Evolutionary conservation across 2,329 filamentous ascomycete genomes (phyloP), one percentile per base, ranked within the genome.

Genomic region (Coniochaeta ligniaria): DNA sequence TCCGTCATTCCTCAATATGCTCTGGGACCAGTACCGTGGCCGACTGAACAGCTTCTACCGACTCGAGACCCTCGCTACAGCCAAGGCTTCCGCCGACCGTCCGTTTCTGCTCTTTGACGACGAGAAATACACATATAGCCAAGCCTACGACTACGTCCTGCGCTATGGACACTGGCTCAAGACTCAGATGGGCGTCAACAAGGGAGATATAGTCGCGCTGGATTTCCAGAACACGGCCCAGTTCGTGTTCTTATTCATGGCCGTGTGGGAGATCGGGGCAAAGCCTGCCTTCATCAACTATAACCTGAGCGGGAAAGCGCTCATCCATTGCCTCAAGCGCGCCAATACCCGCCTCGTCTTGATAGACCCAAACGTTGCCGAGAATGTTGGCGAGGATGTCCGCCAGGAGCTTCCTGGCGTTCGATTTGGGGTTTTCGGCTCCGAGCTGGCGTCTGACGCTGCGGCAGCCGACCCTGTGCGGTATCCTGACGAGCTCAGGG

Each of bases 211-310:
- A 36, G 88, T 96, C 20, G 91, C 90, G 9, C 80, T 96, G 66
- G 83, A 95, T 72, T 90, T 91, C 66, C 87, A 89, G 74, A 96
- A 96, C 71, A 90, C 86, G 45, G 86, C 91, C n/a, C 81, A 82
- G 3, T 94, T 92, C 68, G 69, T 94, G 31, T 90, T 93, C 70
- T 64, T 96, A 9, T 84, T 87, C 80, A 78, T 93, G 60, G 92
- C 88, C 0, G 74, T 96, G 35, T 96, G 91, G 91, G 85, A 87
- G 33, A 85, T 96, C 61, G 92, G 92, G 12, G 92, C 90, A 0
- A 86, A 86, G 60, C 91, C 92, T 0, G 92, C 92, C 0, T 91
- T 95, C 67, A 89, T 96, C 75, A 96, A 96, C 74, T 94, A 93
- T 74, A 95, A 95, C 70, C 76, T 96, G 57, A 81, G 83, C 0